Evolutionary conservation across 2,329 filamentous ascomycete genomes (phyloP).

Genomic region (Colletotrichum incanum): DNA sequence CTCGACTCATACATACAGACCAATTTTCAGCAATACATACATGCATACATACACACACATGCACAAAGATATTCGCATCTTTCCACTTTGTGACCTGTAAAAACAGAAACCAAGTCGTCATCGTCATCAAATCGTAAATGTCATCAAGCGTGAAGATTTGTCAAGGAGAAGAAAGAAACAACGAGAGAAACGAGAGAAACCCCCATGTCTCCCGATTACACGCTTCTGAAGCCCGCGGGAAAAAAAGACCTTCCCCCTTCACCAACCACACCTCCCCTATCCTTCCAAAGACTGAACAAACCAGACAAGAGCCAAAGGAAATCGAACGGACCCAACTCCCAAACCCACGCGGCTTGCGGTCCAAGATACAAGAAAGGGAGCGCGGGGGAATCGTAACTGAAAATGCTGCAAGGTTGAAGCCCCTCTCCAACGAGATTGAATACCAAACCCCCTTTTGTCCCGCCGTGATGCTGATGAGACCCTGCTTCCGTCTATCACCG

Average conservation of each 20-base stretch:
- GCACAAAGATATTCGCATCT: neutral
- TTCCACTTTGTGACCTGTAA: neutral
- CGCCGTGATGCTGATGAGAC: constrained; percentile 19
- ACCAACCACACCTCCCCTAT: neutral
- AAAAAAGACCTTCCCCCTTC: neutral
- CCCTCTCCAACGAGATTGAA: constrained; percentile 13
- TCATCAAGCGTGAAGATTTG: constrained; percentile 7
- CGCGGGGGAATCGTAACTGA: neutral
- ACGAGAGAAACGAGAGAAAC: neutral
- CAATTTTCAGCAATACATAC: neutral
- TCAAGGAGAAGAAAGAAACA: neutral
- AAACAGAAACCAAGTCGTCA: neutral
- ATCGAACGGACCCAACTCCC: neutral
- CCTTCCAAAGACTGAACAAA: neutral
- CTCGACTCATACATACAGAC: neutral
- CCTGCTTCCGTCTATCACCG: constrained; percentile 12
- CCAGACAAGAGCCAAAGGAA: neutral
- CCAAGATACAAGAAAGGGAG: neutral
- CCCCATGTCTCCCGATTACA: neutral
- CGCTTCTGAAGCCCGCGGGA: no score
- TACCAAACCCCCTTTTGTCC: constrained; percentile 20
- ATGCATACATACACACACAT: neutral
- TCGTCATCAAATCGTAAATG: constrained; percentile 11
- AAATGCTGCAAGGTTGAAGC: constrained; percentile 21
- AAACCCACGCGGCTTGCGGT: neutral